These are phyloP conservation scores for Tolypocladium paradoxum DNA, from an alignment of 2,329 filamentous ascomycete species.

Conservation along the genomic window DNA sequence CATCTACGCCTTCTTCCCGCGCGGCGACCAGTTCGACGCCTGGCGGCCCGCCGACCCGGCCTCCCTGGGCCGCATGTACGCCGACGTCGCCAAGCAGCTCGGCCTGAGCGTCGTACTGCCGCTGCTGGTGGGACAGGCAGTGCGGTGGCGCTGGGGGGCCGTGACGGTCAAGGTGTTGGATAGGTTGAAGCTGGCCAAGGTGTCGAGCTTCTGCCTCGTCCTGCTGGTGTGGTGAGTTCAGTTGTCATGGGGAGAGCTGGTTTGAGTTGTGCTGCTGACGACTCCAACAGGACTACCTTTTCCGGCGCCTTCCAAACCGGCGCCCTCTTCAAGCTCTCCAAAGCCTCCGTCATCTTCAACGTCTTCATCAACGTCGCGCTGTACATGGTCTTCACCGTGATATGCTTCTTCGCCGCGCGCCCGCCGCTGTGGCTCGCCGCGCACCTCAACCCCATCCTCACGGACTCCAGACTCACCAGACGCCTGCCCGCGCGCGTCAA, in stretches of 20 bases:
- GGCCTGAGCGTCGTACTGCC: slow-evolving; percentile 57
- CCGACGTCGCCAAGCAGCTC: slow-evolving; percentile 55
- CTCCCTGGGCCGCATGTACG: slow-evolving; percentile 51
- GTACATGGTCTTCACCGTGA: slow-evolving; percentile 49
- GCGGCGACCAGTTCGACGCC: slow-evolving; percentile 39
- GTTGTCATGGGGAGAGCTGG: slow-evolving; percentile 4
- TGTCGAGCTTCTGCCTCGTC: slow-evolving; percentile 36
- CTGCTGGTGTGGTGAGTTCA: slow-evolving; percentile 38
- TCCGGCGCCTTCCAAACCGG: slow-evolving; percentile 55
- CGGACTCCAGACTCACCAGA: slow-evolving; percentile 12
- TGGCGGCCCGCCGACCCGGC: slow-evolving; percentile 43
- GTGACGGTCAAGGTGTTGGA: slow-evolving; percentile 41
- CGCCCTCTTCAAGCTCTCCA: slow-evolving; percentile 47
- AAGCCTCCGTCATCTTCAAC: slow-evolving; percentile 53
- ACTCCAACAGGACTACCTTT: slow-evolving; percentile 50
- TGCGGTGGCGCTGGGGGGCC: slow-evolving; percentile 40
- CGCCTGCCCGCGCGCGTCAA: slow-evolving; percentile 18
- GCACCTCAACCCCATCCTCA: slow-evolving; percentile 21
- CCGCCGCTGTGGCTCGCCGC: slow-evolving; percentile 25
- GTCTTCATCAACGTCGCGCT: slow-evolving; percentile 57
- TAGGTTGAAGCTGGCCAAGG: slow-evolving; percentile 39
- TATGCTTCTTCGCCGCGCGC: slow-evolving; percentile 44
- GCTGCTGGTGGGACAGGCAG: slow-evolving; percentile 47
- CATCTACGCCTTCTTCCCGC: slow-evolving; percentile 49
- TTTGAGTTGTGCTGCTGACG: not conserved